Base-by-base conservation (phyloP, 2,329 filamentous ascomycete genomes). In the Ascochyta viciae-villosae region DNA sequence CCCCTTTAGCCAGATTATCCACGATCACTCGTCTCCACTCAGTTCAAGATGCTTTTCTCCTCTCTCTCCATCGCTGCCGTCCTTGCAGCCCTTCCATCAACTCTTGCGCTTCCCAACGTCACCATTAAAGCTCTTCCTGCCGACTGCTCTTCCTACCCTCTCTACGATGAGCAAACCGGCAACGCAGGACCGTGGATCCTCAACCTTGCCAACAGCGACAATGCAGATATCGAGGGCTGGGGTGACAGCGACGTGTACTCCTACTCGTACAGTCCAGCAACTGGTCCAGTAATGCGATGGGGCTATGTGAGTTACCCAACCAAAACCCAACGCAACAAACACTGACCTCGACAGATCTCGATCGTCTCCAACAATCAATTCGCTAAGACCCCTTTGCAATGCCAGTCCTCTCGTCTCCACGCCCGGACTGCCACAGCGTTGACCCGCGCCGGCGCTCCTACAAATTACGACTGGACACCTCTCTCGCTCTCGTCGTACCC, bases 1-100 rank as follows among this genome's bases (percentile, higher is more conserved):
- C 22, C 6, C 7, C 16, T 13, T 24, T 26, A 37, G 12, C 13
- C 42, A 35, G 7, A 16, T 27, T n/a, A 46, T 16, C 19, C 13
- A 46, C 16, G 4, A 22, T 22, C 43, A 22, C 8, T 24, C 43
- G 9, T 22, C 27, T 27, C 22, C 6, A 24, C 24, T n/a, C 13
- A 13, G 1, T 6, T 29, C 33, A 53, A 31, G 24, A 54, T 58
- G 54, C 22, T 74, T 65, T 8, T 72, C 73, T 15, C 73, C 68
- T 6, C 74, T 74, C 48, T 61, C 29, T 24, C 50, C 27, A 13
- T 61, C 39, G 26, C 50, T 24, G 48, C 54, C 31, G 9, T 57
- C 43, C 31, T 54, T n/a, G 33, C 49, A 12, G 44, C 38, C 16
- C 23, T 54, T 6, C 38, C 58, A 15, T 45, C 51, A 13, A n/a